Base-by-base conservation (phyloP, 2,329 filamentous ascomycete genomes). In the Talaromyces sp. region DNA sequence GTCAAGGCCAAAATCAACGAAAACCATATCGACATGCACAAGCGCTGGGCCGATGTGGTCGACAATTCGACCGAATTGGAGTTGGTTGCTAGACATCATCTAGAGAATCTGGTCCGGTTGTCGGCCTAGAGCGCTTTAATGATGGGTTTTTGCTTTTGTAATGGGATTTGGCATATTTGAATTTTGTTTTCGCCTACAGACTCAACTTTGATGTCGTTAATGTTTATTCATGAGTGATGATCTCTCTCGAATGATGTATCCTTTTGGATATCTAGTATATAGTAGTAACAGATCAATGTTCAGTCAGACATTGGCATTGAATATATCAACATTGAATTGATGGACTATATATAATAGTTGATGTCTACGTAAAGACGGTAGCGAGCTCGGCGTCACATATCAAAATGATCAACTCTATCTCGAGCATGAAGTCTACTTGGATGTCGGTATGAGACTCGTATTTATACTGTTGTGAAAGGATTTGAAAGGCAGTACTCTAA, bases 1-100 rank as follows among this genome's bases (percentile, higher is more conserved):
- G 19, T 55, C 29, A 35, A 24, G 29, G 29, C 17, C 53, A 41
- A 35, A 26, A 21, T 55, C 53, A 19, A 24, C n/a, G 24, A 52
- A 27, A 52, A 52, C 48, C 48, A 52, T 52, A 26, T 8, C 14
- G 26, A 52, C 8, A 29, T 52, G 17, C 48, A 50, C 43, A 31
- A 51, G 24, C 52, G 53, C 14, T 43, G 24, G 7, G 31, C 26
- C 31, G 60, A 59, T 32, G 29, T 58, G 6, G 50, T 56, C 3
- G 46, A 56, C 26, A 59, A 62, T 27, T 26, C 56, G 1, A 62
- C 60, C 21, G 31, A 58, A 17, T 41, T 62, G 21, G 60, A 62
- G 26, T 2, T 56, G 9, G 19, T 62, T 14, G 53, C 60, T 24
- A 51, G 56, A 21, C 43, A 32, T 52, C 56, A 62, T 56, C 10